A percentile compares a stretch with the other conserved stretches of the same genome.
These are phyloP conservation scores for Colletotrichum spinosum DNA, from an alignment of 2,329 filamentous ascomycete genomes.

Conservation along the genomic window DNA sequence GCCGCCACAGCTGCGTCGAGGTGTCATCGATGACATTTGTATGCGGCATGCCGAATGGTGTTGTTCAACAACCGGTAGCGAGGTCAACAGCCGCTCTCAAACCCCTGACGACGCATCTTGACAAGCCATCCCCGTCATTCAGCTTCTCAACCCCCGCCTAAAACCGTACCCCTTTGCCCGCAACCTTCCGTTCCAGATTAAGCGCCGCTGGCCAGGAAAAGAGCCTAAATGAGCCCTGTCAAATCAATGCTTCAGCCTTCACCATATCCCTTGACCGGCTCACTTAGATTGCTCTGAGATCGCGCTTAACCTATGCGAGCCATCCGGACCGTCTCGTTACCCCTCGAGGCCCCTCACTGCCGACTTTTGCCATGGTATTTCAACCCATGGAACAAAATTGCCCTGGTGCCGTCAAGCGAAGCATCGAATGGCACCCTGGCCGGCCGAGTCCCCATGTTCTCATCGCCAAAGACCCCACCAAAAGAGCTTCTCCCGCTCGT, in stretches of 20 bases:
- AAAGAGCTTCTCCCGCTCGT: slow-evolving; percentile 20
- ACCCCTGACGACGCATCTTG: slow-evolving; percentile 3
- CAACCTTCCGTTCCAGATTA: slow-evolving; percentile 34
- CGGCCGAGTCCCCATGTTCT: slow-evolving; percentile 5
- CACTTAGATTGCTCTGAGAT: slow-evolving; percentile 21
- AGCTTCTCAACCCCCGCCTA: slow-evolving; percentile 3
- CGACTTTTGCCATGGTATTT: slow-evolving; percentile 1
- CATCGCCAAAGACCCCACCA: slow-evolving; percentile 3
- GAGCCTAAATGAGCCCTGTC: slow-evolving; percentile 33
- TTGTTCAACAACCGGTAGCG: background rate
- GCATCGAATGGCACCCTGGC: slow-evolving; percentile 6
- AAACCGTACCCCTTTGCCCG: slow-evolving; percentile 30
- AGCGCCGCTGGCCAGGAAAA: slow-evolving; percentile 20
- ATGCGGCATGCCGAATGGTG: background rate
- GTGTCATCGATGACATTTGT: background rate
- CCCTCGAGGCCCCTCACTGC: slow-evolving; percentile 19
- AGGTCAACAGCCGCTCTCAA: slow-evolving; percentile 11
- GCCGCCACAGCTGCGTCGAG: slow-evolving; percentile 8
- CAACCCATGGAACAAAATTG: slow-evolving; percentile 17
- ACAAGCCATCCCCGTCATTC: slow-evolving; percentile 2
- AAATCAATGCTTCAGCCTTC: slow-evolving; percentile 9
- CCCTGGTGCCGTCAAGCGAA: slow-evolving; percentile 13
- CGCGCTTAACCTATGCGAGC: slow-evolving; percentile 4
- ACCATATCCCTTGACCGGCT: background rate
- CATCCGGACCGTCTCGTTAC: background rate